Conservation (phyloP, 306 rosid genomes). For the Luffa aegyptiaca region DNA sequence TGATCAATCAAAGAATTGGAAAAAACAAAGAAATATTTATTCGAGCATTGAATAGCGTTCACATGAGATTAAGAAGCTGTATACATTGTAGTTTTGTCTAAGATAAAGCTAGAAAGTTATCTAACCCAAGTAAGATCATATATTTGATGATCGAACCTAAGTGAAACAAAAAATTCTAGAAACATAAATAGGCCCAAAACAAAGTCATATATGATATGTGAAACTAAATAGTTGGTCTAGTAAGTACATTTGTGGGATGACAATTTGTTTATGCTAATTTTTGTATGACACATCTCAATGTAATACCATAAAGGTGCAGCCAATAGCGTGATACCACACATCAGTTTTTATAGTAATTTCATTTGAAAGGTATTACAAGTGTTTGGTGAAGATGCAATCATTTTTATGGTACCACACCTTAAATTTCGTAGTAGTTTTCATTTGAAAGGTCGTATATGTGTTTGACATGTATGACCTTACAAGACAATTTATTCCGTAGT, state of each 20-base stretch:
- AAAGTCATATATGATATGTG: too few species aligned
- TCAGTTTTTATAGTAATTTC: too few species aligned
- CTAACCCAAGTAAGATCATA: too few species aligned
- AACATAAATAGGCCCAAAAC: not conserved
- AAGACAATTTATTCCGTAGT: not conserved
- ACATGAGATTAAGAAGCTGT: not conserved
- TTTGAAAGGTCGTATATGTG: too few species aligned
- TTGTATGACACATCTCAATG: not conserved
- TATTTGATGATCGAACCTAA: too few species aligned
- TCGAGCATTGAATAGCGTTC: not conserved
- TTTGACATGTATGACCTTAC: not conserved
- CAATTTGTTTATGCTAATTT: not conserved
- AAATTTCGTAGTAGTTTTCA: too few species aligned
- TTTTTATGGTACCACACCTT: not conserved
- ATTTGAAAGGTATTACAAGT: too few species aligned
- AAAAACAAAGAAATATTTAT: not conserved
- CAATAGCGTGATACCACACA: not conserved
- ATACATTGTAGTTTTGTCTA: not conserved
- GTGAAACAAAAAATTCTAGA: too few species aligned
- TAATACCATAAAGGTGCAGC: not conserved
- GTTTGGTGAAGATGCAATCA: not conserved
- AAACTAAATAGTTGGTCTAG: too few species aligned
- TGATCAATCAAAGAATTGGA: not conserved
- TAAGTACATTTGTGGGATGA: too few species aligned
- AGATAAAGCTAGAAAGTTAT: not conserved